phyloP scores from a whole-genome alignment of 2,329 filamentous ascomycete species.

The Fusarium scirpi region DNA sequence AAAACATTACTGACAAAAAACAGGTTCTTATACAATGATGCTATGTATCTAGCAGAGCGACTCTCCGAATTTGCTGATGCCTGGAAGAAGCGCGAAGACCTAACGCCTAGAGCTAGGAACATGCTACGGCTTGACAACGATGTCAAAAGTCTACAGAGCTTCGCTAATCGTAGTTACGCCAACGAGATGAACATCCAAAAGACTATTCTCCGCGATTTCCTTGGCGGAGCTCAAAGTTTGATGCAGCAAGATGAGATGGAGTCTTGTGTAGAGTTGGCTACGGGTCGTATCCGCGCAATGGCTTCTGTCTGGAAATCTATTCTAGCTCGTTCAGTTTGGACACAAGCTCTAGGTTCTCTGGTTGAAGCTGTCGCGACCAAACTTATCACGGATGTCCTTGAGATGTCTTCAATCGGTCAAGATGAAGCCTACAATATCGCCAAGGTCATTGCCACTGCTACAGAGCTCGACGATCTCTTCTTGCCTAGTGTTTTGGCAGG shows the following conservation, averaged over 20 bases:
- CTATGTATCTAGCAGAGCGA: conserved; percentile 71
- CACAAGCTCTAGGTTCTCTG: conserved; percentile 71
- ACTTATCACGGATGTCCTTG: conserved; percentile 71
- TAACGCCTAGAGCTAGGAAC: conserved; percentile 62
- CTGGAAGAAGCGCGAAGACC: conserved; percentile 67
- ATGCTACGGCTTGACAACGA: conserved; percentile 72
- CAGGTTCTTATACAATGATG: conserved; percentile 76
- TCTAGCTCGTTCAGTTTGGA: conserved; percentile 71
- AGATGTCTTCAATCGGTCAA: conserved; percentile 70
- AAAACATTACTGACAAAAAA: conserved; percentile 10
- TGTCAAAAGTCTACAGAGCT: conserved; percentile 68
- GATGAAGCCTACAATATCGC: conserved; percentile 74
- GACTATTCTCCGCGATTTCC: conserved; percentile 70
- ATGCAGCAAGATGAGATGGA: conserved; percentile 68
- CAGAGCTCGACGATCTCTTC: conserved; percentile 71
- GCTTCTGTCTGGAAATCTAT: conserved; percentile 69
- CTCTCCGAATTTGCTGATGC: conserved; percentile 60
- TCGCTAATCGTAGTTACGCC: conserved; percentile 71
- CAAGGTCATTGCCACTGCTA: conserved; percentile 67
- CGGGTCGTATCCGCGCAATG: conserved; percentile 64
- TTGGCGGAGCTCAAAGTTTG: conserved; percentile 71
- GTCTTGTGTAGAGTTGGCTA: conserved; percentile 65
- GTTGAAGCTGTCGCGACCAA: conserved; percentile 70
- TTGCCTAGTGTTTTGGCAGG: conserved; percentile 57
- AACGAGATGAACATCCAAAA: conserved; percentile 72